Evolutionary conservation across 768 basidiomycete species (phyloP), one percentile per base, ranked within the genome.

Genomic region (Termitomyces sp.): DNA sequence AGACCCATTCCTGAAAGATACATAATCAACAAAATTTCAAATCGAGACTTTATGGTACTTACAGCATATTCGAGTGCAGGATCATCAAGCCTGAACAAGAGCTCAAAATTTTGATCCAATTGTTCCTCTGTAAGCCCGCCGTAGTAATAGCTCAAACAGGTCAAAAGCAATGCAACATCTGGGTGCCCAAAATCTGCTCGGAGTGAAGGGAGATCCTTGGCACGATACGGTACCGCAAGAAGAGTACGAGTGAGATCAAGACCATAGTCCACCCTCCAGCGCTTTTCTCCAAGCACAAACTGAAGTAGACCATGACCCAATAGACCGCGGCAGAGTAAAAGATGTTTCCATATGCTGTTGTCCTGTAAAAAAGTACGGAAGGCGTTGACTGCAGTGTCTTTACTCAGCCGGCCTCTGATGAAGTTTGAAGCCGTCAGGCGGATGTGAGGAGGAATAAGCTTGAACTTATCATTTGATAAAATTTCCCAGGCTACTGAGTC

Each of bases 341-440:
- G 45, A n/a, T 30, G n/a, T 5, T 30, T 45, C 45, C 45, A 45
- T 45, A 10, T 45, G 3, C 6, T 45, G n/a, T n/a, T 30, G n/a
- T 45, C 11, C 8, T 30, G 45, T 30, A 30, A n/a, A 45, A 30
- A 45, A 0, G 45, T 12, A 12, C 7, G 28, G 17, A 45, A n/a
- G n/a, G 28, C 11, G 11, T 30, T 9, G 24, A 45, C 5, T 5
- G 53, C 34, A 47, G 34, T 8, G 37, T 4, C 15, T 38, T 62
- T 43, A 37, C 40, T 53, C 2, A 49, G 30, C 9, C 41, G 34
- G 14, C 42, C 11, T 28, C 64, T 67, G 22, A 74, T 59, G 45
- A 69, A 72, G 17, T 58, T 55, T 12, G 63, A 62, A 22, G 60
- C 55, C 28, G 28, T 19, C n/a, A 51, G 17, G 37, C 57, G 57